These are phyloP conservation scores for Neoarthrinium moseri DNA, from an alignment of 2,329 filamentous ascomycete species.

Conservation along the genomic window DNA sequence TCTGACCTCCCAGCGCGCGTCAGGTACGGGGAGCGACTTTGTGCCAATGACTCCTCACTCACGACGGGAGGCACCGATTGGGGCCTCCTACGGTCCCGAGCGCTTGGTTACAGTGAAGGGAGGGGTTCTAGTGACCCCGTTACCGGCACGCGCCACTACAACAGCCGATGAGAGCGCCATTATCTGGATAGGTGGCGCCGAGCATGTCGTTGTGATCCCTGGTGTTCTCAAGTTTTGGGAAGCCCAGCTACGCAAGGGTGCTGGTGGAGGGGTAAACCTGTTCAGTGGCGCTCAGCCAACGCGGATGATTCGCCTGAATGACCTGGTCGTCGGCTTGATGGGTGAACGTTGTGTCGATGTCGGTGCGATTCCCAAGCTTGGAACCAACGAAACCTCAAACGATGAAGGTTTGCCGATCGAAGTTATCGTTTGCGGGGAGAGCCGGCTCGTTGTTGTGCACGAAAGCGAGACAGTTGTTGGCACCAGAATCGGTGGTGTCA, in stretches of 20 bases:
- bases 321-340: conserved; percentile 52
- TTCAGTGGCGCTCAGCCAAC: conserved; percentile 55
- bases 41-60: conserved; percentile 65
- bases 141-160: conserved; percentile 41
- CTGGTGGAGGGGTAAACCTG: conserved; percentile 50
- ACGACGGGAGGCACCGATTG: conserved; percentile 47
- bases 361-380: conserved; percentile 39
- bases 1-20: conserved; percentile 33
- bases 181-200: conserved; percentile 55
- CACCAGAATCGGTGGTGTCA: conserved; percentile 39
- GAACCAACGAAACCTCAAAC: conserved; percentile 21
- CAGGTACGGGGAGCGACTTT: conserved; percentile 45
- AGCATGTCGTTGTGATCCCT: conserved; percentile 58
- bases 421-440: conserved; percentile 54
- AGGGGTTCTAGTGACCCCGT: conserved; percentile 48
- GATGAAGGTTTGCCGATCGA: conserved; percentile 48
- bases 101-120: conserved; percentile 51
- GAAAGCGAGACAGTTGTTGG: conserved; percentile 49
- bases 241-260: conserved; percentile 51
- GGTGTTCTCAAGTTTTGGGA: conserved; percentile 59
- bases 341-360: conserved; percentile 57
- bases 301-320: conserved; percentile 54
- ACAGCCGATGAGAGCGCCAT: conserved; percentile 53
- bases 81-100: conserved; percentile 46
- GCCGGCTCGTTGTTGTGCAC: conserved; percentile 52